Percentiles rank a stretch among this genome's conserved stretches.
Conservation (phyloP, 2,329 filamentous ascomycete genomes). For the Pseudogymnoascus sp. region DNA sequence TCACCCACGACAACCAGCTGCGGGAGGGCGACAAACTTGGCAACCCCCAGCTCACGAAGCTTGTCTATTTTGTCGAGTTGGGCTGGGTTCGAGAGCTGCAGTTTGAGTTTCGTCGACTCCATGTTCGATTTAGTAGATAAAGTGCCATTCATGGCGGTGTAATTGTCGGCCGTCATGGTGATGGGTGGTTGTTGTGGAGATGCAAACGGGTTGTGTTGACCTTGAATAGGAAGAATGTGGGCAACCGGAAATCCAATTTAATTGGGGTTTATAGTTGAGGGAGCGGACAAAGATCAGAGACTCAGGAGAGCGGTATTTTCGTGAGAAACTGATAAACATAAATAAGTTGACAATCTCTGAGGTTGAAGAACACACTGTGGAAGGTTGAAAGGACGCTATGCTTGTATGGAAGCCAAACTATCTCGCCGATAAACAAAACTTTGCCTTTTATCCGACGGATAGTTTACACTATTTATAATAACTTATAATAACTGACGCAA, state of each 20-base stretch:
- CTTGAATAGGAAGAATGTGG: not conserved
- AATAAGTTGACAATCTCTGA: not conserved
- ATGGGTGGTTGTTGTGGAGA: not conserved
- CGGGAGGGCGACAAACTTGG: constrained; percentile 17
- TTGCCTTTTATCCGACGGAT: not conserved
- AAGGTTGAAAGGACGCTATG: not conserved
- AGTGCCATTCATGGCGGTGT: not conserved
- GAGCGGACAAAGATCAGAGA: not conserved
- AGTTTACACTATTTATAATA: not conserved
- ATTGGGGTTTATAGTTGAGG: not conserved
- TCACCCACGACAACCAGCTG: constrained; percentile 33
- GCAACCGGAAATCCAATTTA: not conserved
- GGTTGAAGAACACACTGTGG: not conserved
- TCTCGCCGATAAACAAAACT: not conserved
- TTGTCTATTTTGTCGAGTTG: constrained; percentile 17
- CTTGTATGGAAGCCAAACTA: not conserved
- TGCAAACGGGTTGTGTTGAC: not conserved
- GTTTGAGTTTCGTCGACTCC: not conserved
- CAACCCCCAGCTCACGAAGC: constrained; percentile 16
- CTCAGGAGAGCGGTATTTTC: not conserved
- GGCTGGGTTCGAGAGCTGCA: not conserved
- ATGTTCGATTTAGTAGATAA: not conserved
- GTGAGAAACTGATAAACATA: not conserved
- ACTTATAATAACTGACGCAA: no score
- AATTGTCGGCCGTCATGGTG: not conserved